Conservation (phyloP, 1,284 basidiomycete genomes). For the Sanguinoderma infundibulare region DNA sequence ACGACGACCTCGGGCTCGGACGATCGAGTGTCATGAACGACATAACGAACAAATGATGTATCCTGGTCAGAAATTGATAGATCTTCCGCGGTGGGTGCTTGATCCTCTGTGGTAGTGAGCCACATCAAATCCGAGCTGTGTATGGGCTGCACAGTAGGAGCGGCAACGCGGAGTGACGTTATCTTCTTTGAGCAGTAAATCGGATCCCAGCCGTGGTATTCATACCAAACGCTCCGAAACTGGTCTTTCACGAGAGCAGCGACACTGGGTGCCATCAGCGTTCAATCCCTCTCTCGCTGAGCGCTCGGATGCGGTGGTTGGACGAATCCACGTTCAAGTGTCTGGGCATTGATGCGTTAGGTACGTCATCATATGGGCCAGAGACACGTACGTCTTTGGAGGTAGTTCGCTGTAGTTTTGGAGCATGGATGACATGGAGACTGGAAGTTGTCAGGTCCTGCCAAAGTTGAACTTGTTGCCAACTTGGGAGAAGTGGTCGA, state of each 20-base stretch:
- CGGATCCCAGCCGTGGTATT: conserved; percentile 20
- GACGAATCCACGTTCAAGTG: no score
- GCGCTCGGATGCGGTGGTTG: no score
- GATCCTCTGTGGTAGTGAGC: background rate
- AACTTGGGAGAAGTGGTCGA: no score
- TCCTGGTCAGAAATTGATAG: background rate
- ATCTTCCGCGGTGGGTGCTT: background rate
- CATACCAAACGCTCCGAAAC: conserved; percentile 12
- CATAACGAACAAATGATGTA: background rate
- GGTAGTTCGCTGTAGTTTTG: no score
- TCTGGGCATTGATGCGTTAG: no score
- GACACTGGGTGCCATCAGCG: background rate
- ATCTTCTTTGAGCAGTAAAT: conserved; percentile 1
- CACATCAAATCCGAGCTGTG: background rate
- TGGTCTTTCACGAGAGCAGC: background rate
- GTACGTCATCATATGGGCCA: no score
- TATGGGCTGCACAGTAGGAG: background rate
- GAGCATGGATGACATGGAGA: no score
- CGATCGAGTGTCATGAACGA: background rate
- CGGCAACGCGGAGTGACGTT: background rate
- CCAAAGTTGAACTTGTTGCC: no score
- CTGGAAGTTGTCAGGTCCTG: no score
- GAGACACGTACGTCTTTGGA: no score
- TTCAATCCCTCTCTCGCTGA: no score
- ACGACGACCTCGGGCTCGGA: background rate